These are phyloP conservation scores for Curvularia verruculosa DNA, from an alignment of 2,329 filamentous ascomycete species.

Conservation along the genomic window DNA sequence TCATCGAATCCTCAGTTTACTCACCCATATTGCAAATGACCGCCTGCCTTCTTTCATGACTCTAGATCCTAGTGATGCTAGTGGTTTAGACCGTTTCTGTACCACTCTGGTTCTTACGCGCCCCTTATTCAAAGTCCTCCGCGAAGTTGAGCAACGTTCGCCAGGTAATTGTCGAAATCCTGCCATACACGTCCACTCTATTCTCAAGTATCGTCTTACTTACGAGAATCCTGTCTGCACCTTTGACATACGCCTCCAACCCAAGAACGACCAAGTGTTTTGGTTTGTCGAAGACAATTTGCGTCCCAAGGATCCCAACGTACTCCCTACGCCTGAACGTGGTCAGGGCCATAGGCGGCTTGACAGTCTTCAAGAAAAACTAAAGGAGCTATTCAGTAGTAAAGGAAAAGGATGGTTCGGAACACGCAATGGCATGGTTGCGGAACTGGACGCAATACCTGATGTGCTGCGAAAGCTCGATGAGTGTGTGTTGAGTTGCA, in stretches of 20 bases:
- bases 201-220: constrained; percentile 47
- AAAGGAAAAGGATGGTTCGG: constrained; percentile 48
- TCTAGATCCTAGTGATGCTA: constrained; percentile 58
- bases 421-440: constrained; percentile 47
- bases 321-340: constrained; percentile 35
- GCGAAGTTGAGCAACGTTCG: constrained; percentile 63
- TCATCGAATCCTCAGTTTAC: constrained; percentile 64
- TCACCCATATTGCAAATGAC: constrained; percentile 65
- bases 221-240: constrained; percentile 51
- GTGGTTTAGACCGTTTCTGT: constrained; percentile 61
- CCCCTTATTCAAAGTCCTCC: constrained; percentile 67
- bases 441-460: constrained; percentile 44
- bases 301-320: constrained; percentile 27
- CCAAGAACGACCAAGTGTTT: constrained; percentile 39
- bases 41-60: constrained; percentile 61
- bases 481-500: constrained; percentile 45
- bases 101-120: constrained; percentile 66
- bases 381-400: constrained; percentile 43
- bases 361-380: constrained; percentile 38
- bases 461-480: constrained; percentile 48
- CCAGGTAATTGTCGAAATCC: constrained; percentile 36
- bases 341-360: constrained; percentile 35
- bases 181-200: constrained; percentile 42
- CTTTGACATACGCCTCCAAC: constrained; percentile 47
- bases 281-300: constrained; percentile 50